Percentiles rank a stretch among this genome's conserved stretches.
These are phyloP conservation scores for Capsicum rhomboideum DNA, from an alignment of 257 asterid genomes.

Conservation along the genomic window DNA sequence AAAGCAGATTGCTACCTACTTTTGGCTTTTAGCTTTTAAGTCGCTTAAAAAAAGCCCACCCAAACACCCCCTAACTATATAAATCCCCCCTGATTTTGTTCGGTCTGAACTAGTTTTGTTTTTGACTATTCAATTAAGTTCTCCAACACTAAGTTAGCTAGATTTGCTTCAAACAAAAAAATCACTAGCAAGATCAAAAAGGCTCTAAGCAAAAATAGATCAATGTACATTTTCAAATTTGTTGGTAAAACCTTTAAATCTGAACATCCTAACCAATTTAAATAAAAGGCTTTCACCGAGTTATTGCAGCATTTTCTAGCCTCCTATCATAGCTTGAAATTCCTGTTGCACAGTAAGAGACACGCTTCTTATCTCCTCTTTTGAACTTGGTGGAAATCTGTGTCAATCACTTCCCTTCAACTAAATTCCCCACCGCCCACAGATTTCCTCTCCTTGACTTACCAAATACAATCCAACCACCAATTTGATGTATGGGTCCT, in stretches of 20 bases:
- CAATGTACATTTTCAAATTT: neutral
- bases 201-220: neutral
- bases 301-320: neutral
- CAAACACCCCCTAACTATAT: no score
- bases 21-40: no score
- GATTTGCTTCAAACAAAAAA: neutral
- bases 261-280: neutral
- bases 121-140: neutral
- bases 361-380: neutral
- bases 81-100: neutral
- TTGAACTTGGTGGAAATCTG: neutral
- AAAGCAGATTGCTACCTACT: no score
- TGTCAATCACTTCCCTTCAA: neutral
- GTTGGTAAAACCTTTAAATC: neutral
- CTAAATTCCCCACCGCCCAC: no score
- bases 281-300: neutral
- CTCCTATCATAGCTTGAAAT: neutral
- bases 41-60: no score
- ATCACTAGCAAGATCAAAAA: neutral
- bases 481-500: neutral
- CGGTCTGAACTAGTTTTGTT: neutral
- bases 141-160: neutral
- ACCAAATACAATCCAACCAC: neutral
- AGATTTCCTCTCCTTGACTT: neutral
- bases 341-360: neutral